Evolutionary conservation across 257 asterid genomes (phyloP), one percentile per base, ranked within the genome.

Genomic region (Osmanthus fragrans): DNA sequence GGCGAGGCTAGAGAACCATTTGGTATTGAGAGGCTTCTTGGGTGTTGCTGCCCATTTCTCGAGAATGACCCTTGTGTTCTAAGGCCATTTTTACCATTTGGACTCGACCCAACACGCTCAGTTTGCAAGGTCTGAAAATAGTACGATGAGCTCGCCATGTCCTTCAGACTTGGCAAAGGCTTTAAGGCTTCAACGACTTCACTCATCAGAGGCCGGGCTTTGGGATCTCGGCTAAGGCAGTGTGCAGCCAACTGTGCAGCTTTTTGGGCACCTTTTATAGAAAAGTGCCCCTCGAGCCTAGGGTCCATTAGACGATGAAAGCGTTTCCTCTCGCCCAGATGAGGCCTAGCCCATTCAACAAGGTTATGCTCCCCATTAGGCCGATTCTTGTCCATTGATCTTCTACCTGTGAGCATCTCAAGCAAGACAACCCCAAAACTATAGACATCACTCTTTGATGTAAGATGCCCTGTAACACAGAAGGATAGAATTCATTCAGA

Each of bases 111-210:
- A 40, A 73, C 84, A 30, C 93, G 87, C 25, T 89, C 91, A 0
- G 82, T 77, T 54, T 87, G 91, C 87, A 82, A 73, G 0, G 91
- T 89, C 82, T 87, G 93, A 69, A 89, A 89, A 85, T 87, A 84
- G 85, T 87, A 89, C 9, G 93, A 89, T 4, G 93, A 89, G 85
- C 91, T 89, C 0, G 93, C 93, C 93, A 89, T 87, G 87, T 89
- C 93, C 81, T 89, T 89, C 49, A 89, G 89, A 82, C 72, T 81
- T 40, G 93, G 93, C 45, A 89, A 83, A 74, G 93, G 93, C 77
- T 87, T 89, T 77, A 89, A 71, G 72, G 82, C 91, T 47, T 88
- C 90, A n/a, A 86, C 90, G 3, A 86, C 90, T 81, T 88, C 89
- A 36, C 92, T 88, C 92, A 88, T 88, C 1, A 83, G 76, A 7